Percentiles rank a stretch among this genome's conserved stretches.
Evolutionary conservation across 345 rosid species (phyloP).

Genomic region (Ceriops zippeliana): DNA sequence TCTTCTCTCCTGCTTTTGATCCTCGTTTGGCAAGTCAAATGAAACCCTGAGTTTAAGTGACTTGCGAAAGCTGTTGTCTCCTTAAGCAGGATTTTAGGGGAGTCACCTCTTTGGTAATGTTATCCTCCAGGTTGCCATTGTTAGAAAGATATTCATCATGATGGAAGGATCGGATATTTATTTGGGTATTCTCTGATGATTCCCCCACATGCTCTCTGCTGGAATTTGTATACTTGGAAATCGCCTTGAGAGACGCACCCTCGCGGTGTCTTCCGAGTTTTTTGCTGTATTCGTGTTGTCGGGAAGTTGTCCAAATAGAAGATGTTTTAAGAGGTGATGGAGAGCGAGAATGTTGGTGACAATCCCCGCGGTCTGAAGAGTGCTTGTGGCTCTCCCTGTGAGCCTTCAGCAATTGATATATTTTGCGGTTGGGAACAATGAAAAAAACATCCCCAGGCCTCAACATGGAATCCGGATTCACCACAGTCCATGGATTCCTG

Average conservation of each 20-base stretch:
- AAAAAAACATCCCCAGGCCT: conserved; percentile 39
- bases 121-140: not conserved
- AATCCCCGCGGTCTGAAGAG: conserved; percentile 12
- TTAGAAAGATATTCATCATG: not conserved
- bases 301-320: conserved; percentile 5
- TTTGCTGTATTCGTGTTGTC: not conserved
- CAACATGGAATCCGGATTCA: conserved; percentile 41
- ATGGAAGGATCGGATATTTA: not conserved
- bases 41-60: not conserved
- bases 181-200: not conserved
- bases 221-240: no score
- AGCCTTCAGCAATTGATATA: conserved; percentile 35
- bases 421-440: conserved; percentile 41
- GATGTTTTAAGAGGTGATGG: conserved; percentile 11
- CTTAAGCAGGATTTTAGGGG: not conserved
- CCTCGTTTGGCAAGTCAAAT: not conserved
- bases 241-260: conserved; percentile 18
- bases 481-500: conserved; percentile 49
- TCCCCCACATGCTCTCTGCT: conserved; percentile 15
- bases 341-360: not conserved
- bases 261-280: conserved; percentile 5
- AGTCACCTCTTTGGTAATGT: not conserved
- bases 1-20: not conserved
- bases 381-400: conserved; percentile 10
- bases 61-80: not conserved